Evolutionary conservation across 768 basidiomycete species (phyloP), one percentile per base, ranked within the genome.

Genomic region (Phaffia tasmanica): DNA sequence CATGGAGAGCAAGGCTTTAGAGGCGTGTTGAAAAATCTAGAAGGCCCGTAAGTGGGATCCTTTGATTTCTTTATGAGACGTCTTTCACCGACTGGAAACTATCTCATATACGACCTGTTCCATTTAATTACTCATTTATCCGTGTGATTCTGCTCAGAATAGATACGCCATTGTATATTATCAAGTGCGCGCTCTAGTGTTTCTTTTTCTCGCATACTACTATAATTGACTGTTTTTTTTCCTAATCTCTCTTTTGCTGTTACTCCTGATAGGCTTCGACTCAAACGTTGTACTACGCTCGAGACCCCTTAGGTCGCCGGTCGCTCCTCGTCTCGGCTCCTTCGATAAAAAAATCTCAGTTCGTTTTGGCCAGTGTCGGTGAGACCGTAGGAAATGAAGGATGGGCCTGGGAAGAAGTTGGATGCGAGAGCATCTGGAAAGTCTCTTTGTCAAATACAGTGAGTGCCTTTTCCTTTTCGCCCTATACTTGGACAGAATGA

Each of bases 301-400:
- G 89, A 62, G 90, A 94, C 75, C 88, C 89, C 3, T 81, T 92
- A 2, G 90, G 90, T 8, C 82, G 90, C 48, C 82, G 91, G 57
- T 92, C 90, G n/a, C 80, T 94, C 8, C 78, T 94, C 8, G 78
- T 88, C 42, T 86, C 86, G 66, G 78, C 75, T 66, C 86, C 86
- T 32, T 81, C 80, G 18, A 49, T 69, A 1, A 59, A 63, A 21
- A 76, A 76, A 5, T 84, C 86, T 0, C 81, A 80, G 68, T 78
- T 89, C 53, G 72, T 87, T 42, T 76, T 91, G 30, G 75, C 84
- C 35, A 67, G 67, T 62, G 56, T 55, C 23, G 30, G 25, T 32
- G 35, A 42, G 35, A 18, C 66, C 30, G 57, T 48, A 16, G 53
- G 53, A 48, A 55, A 58, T 2, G n/a, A 21, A 55, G 63, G 50